phyloP scores from a whole-genome alignment of 2,329 filamentous ascomycete species.

The Madurella mycetomatis region DNA sequence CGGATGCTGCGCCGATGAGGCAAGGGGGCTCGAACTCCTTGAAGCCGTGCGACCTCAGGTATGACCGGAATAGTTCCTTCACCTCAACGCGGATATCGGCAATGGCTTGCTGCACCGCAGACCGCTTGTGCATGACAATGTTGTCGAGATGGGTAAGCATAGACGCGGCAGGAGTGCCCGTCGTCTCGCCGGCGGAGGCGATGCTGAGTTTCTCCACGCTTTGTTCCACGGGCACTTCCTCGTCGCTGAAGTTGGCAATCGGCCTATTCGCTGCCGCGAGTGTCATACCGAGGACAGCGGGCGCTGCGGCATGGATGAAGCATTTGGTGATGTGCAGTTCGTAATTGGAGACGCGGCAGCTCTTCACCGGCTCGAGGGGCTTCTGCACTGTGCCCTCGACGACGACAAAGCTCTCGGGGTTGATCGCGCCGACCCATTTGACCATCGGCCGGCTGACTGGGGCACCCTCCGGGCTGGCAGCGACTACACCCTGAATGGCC shows the following conservation, averaged over 20 bases:
- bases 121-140: conserved; percentile 85
- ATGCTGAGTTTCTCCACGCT: conserved; percentile 34
- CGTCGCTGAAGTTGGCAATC: conserved; percentile 56
- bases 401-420: conserved; percentile 74
- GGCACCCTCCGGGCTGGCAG: conserved; percentile 59
- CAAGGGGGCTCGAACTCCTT: conserved; percentile 85
- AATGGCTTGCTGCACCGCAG: conserved; percentile 86
- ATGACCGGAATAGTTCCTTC: conserved; percentile 44
- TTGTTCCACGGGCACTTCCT: conserved; percentile 40
- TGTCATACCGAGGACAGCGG: conserved; percentile 54
- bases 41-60: conserved; percentile 70
- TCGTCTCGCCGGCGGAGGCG: conserved; percentile 24
- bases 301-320: conserved; percentile 66
- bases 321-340: conserved; percentile 88
- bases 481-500: conserved; percentile 77
- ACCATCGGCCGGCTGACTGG: conserved; percentile 81
- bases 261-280: conserved; percentile 51
- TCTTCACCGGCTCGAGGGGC: conserved; percentile 83
- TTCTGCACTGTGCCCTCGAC: conserved; percentile 78
- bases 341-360: conserved; percentile 70
- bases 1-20: conserved; percentile 82
- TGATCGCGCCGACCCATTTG: conserved; percentile 76
- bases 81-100: conserved; percentile 44
- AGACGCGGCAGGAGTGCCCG: conserved; percentile 64
- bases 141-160: conserved; percentile 87